Evolutionary conservation across 2,329 filamentous ascomycete genomes (phyloP), one percentile per base, ranked within the genome.

Genomic region (Dothidotthia symphoricarpi): DNA sequence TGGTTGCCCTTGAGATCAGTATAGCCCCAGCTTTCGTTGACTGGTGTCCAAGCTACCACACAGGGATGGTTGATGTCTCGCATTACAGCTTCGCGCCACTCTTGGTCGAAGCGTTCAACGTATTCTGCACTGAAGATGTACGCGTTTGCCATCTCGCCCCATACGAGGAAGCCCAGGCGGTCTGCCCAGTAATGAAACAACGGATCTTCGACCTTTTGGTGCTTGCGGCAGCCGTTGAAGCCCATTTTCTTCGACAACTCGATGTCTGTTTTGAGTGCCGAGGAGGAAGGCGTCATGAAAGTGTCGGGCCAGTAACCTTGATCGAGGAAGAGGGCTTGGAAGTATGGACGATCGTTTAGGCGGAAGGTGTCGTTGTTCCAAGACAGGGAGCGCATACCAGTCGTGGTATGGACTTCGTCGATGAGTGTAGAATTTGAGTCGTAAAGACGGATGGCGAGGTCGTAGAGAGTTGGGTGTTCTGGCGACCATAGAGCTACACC

Each of bases 21-120:
- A 50, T 85, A 85, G 0, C 72, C 82, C 82, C 82, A 86, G 50
- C 67, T 75, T 57, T 76, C 74, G 48, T 86, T 85, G 30, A 81
- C 75, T 0, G 80, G 80, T 3, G 82, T 85, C 82, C 82, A 86
- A 0, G 77, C 77, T 5, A 85, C 71, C 16, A 86, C 68, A 6
- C 71, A 78, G 0, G 82, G 80, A 36, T 82, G 80, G 49, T 85
- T 85, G 44, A 84, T 77, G 51, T 83, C 82, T 14, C 82, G 67
- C 54, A 73, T 74, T 4, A 85, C 76, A 5, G 76, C 73, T 55
- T 81, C 81, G 2, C 70, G 69, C 82, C 82, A 86, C 54, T 86
- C 82, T 34, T 74, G 68, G 47, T 81, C 74, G 67, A 85, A 83
- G 1, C 81, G 70, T 16, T 76, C 71, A 6, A 77, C 70, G 46